A percentile compares a stretch with the other conserved stretches of the same genome.
These are phyloP conservation scores for Dryas octopetala DNA, from an alignment of 306 rosid genomes.

Conservation along the genomic window DNA sequence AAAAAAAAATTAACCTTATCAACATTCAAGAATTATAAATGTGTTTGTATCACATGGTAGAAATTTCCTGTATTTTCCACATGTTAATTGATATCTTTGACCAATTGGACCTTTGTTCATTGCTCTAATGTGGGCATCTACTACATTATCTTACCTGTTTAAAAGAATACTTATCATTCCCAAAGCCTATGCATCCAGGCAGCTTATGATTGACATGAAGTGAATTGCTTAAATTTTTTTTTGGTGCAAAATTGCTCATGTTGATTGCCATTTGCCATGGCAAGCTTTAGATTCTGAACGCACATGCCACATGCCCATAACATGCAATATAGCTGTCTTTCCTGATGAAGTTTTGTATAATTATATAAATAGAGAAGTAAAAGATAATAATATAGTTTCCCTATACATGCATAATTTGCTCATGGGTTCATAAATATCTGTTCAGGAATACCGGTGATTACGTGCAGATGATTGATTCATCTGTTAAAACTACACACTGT, in stretches of 20 bases:
- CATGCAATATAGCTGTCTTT: constrained; percentile 19
- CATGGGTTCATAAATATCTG: neutral
- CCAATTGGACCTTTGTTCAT: too few species aligned
- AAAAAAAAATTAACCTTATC: too few species aligned
- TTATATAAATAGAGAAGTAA: neutral
- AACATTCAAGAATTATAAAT: too few species aligned
- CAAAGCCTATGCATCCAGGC: too few species aligned
- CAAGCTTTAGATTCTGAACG: neutral
- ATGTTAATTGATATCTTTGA: too few species aligned
- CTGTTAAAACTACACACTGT: constrained; percentile 13
- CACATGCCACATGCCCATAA: constrained; percentile 18
- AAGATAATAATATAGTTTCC: neutral
- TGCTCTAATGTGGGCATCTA: too few species aligned
- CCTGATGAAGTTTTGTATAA: neutral
- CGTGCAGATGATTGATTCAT: constrained; percentile 5
- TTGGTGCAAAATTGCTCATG: too few species aligned
- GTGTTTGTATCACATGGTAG: too few species aligned
- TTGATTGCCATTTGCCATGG: constrained; percentile 1
- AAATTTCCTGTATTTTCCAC: too few species aligned
- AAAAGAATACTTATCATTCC: too few species aligned
- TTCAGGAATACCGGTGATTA: neutral
- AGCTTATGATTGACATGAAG: neutral
- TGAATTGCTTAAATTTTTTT: neutral
- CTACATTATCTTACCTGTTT: too few species aligned
- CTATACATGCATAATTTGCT: constrained; percentile 6